Conservation (phyloP, 768 basidiomycete species). For the Russula earlei region DNA sequence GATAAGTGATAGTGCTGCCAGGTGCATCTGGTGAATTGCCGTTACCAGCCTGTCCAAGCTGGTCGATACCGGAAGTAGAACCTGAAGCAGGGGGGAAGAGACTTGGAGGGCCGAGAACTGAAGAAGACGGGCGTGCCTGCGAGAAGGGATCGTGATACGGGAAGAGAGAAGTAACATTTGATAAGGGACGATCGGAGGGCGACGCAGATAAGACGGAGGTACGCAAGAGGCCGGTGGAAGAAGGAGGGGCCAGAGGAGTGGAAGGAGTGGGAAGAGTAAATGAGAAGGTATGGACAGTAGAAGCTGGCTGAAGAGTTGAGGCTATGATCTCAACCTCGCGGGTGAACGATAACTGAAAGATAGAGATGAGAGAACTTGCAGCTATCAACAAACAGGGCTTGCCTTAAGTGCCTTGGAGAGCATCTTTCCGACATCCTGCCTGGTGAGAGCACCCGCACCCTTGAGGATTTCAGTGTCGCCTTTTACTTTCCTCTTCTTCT, state of each 20-base stretch:
- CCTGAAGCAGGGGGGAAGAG: conserved; percentile 35
- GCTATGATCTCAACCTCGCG: conserved; percentile 92
- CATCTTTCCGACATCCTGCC: conserved; percentile 85
- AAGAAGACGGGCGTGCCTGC: conserved; percentile 60
- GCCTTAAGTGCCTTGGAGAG: conserved; percentile 88
- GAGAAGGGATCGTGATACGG: conserved; percentile 74
- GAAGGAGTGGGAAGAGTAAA: conserved; percentile 74
- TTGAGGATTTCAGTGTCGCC: conserved; percentile 56
- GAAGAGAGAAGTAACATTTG: conserved; percentile 63
- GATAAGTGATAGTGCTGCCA: conserved; percentile 56
- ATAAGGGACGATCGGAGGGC: conserved; percentile 36
- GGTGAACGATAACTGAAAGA: conserved; percentile 69
- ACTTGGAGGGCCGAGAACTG: conserved; percentile 72
- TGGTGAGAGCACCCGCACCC: conserved; percentile 71
- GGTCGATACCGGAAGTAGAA: conserved; percentile 17
- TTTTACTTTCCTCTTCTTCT: conserved; percentile 57
- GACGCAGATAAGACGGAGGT: conserved; percentile 57
- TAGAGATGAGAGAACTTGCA: not conserved
- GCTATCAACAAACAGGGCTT: conserved; percentile 12
- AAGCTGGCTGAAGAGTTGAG: conserved; percentile 88
- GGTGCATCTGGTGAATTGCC: conserved; percentile 10
- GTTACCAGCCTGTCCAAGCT: conserved; percentile 7
- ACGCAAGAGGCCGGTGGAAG: conserved; percentile 62
- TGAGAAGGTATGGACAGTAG: conserved; percentile 86
- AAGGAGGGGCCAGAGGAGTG: conserved; percentile 66